Base-by-base conservation (phyloP, 306 rosid species). In the Gynostemma pentaphyllum region DNA sequence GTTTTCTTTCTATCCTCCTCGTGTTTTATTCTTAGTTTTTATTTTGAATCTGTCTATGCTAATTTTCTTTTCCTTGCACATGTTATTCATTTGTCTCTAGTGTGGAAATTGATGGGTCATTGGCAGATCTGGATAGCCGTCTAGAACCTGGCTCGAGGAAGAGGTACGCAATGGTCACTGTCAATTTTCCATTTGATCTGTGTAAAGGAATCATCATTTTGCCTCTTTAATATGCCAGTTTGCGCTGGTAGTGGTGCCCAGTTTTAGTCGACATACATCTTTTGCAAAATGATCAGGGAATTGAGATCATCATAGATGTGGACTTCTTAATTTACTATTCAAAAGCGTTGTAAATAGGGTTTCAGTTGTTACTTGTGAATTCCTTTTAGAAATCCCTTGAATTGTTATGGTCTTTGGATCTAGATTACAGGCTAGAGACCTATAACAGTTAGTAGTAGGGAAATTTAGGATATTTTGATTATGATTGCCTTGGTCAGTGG, bases 81-180 rank as follows among this genome's bases (percentile, higher is more conserved):
- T 66, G 68, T 32, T 75, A 65, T 75, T 51, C 34, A 75, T 45
- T 34, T 34, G 39, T 0, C 39, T 34, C 57, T 67, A 88, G 96
- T 29, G 78, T 72, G 78, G 95, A 88, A 73, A 64, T 79, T 68
- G 95, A 88, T 79, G 95, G 82, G 39, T 78, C 88, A 5, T 76
- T 84, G 66, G 87, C 82, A 68, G 89, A 86, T 82, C 78, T 84
- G 24, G 95, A 86, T 56, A 83, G 80, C 9, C 71, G 41, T 37
- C 80, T 74, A 66, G 95, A 85, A 67, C 69, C 92, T 56, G 86
- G 94, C 69, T 76, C 85, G 2, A 92, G 83, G 72, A 92, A 92
- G 85, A 84, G 98, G 96, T 92, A 68, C 8, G 37, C 4, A 12
- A 9, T 12, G 36, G 52, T 51, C 13, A 26, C 37, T 24, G 4